Conservation (phyloP, 352 stramenopile genomes). For the Phytopythium montanum region DNA sequence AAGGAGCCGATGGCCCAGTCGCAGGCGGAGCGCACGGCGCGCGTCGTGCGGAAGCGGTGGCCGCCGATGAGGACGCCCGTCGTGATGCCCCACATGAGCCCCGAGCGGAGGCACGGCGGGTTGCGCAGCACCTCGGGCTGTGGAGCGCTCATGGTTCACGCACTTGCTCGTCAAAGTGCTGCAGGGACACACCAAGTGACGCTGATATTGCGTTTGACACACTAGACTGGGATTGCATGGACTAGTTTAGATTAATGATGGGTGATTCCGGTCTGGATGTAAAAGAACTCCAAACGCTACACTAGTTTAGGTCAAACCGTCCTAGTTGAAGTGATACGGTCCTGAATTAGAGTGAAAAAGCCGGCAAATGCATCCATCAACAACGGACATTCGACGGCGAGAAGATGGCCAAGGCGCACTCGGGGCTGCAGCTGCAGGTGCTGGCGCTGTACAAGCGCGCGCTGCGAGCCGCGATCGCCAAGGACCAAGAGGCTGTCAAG, state of each 20-base stretch:
- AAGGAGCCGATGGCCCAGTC: conserved; percentile 73
- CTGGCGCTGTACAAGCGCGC: conserved; percentile 66
- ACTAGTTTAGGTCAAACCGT: no score
- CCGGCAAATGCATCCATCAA: background rate
- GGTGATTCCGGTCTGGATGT: no score
- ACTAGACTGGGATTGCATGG: background rate
- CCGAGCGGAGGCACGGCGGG: conserved; percentile 75
- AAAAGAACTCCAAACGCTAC: no score
- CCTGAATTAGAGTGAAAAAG: background rate
- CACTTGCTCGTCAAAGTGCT: conserved; percentile 7
- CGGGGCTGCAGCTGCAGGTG: conserved; percentile 77
- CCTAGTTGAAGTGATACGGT: no score
- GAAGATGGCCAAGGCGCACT: conserved; percentile 32
- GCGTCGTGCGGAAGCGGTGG: conserved; percentile 68
- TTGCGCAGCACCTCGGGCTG: conserved; percentile 58
- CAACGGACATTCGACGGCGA: background rate
- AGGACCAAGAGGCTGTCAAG: conserved; percentile 34
- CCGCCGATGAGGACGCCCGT: conserved; percentile 52
- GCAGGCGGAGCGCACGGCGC: conserved; percentile 47
- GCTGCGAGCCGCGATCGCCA: conserved; percentile 48
- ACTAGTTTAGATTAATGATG: background rate
- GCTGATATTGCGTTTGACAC: background rate
- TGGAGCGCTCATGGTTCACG: conserved; percentile 8
- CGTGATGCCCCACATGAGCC: conserved; percentile 74
- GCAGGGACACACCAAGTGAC: background rate